These are phyloP conservation scores for Infundibulicybe gibba DNA, from an alignment of 768 basidiomycete species.

Conservation along the genomic window DNA sequence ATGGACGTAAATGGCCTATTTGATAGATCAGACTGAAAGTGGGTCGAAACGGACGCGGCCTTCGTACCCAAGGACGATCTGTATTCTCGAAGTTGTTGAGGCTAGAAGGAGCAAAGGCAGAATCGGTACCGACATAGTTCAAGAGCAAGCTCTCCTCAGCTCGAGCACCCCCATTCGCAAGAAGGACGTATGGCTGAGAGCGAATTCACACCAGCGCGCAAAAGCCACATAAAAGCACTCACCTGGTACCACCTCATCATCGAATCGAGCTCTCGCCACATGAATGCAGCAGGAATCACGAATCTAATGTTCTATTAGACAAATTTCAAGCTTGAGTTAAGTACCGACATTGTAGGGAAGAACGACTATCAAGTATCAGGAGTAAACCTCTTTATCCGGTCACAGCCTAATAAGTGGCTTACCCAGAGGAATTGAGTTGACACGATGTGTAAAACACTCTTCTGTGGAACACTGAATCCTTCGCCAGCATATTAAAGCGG, in stretches of 20 bases:
- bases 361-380: constrained; percentile 40
- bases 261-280: constrained; percentile 54
- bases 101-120: background rate
- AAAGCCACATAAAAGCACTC: constrained; percentile 8
- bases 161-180: constrained; percentile 47
- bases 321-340: background rate
- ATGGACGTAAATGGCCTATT: constrained; percentile 40
- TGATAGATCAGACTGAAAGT: constrained; percentile 3
- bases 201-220: constrained; percentile 4
- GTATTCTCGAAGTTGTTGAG: background rate
- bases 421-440: constrained; percentile 46
- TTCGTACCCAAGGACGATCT: constrained; percentile 43
- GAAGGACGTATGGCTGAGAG: constrained; percentile 55
- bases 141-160: constrained; percentile 61
- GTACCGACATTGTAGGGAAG: constrained; percentile 46
- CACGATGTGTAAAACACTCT: constrained; percentile 45
- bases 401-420: constrained; percentile 7
- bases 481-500: background rate
- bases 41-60: background rate
- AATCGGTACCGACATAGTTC: constrained; percentile 49
- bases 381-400: background rate
- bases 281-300: constrained; percentile 44
- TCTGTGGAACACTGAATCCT: constrained; percentile 53
- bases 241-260: constrained; percentile 58
- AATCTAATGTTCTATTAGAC: constrained; percentile 21